Base-by-base conservation (phyloP, 257 asterid genomes). In the Solanum stenotomum region DNA sequence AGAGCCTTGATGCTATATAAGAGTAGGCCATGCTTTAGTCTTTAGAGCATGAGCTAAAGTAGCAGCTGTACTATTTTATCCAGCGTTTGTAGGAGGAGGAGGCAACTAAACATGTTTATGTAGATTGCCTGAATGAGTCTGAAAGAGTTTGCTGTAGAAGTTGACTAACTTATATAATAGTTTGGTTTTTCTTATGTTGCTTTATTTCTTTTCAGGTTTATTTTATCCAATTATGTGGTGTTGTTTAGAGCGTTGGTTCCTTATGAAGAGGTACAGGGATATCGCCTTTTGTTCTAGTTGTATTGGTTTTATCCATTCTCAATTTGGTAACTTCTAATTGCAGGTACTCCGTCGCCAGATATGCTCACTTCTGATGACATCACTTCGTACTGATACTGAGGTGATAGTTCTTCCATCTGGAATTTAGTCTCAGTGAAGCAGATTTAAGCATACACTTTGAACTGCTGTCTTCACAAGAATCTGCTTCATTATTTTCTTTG, bases 351-450 rank as follows among this genome's bases (percentile, higher is more conserved):
- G 98, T 70, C 95, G 90, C 90, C 96, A 95, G 90, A 93, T 96
- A 89, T 97, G 99, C 91, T 97, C 99, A 88, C 98, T 97, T 88
- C 98, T 97, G 87, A 97, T 97, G 99, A 97, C 99, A 74, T 97
- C 99, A 82, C 98, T 97, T 75, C 98, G 99, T 70, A 96, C 98
- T 12, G 96, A 97, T 88, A 93, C 99, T 67, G 99, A 97, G 99
- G 99, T 97, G 88, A 86, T 46, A 27, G 22, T 79, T 82, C 89
- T 67, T 83, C 85, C 78, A 79, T 63, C 85, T 29, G 46, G 87
- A 88, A 81, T 70, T 75, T 63, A 86, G 74, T 84, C 81, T 68
- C 85, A 74, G 77, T 27, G 42, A 40, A 52, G 68, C 81, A 75
- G 87, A 87, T 63, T 75, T 72, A 15, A 82, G 46, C 71, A 82